Conservation (phyloP, 192 early-diverging fungal species). For the Allomyces macrogynus region DNA sequence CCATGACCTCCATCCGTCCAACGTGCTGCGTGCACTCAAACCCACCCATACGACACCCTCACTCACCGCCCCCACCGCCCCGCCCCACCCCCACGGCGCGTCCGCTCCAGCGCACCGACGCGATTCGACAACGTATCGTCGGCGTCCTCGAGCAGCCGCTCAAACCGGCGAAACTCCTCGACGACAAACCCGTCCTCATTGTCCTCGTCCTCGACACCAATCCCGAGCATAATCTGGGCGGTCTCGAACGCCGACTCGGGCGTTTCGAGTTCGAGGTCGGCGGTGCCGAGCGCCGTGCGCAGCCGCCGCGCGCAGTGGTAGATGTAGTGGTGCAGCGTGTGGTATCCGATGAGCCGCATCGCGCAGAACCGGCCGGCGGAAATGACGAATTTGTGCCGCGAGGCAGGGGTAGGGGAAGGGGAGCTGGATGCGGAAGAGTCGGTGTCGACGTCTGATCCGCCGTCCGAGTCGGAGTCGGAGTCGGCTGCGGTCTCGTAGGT, state of each 20-base stretch:
- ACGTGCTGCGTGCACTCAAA: no score
- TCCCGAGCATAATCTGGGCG: no score
- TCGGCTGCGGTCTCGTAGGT: neutral
- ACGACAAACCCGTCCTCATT: neutral
- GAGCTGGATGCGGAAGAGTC: neutral
- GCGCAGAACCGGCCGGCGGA: neutral
- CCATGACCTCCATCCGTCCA: no score
- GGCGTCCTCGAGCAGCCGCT: neutral
- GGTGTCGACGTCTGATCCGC: neutral
- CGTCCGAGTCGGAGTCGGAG: neutral
- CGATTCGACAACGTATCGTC: neutral
- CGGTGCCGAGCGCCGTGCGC: neutral
- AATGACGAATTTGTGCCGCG: neutral
- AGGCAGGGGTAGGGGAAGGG: neutral
- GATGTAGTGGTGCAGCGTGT: neutral
- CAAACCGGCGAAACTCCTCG: neutral
- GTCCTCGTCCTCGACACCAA: neutral
- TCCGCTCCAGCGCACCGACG: neutral
- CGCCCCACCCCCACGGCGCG: neutral
- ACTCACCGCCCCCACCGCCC: no score
- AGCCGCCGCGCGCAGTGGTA: neutral
- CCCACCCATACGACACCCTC: no score
- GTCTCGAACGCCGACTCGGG: no score
- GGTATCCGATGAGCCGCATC: neutral
- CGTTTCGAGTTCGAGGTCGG: no score